phyloP scores from a whole-genome alignment of 139 green algal genomes.

The Desmodesmus armatus region DNA sequence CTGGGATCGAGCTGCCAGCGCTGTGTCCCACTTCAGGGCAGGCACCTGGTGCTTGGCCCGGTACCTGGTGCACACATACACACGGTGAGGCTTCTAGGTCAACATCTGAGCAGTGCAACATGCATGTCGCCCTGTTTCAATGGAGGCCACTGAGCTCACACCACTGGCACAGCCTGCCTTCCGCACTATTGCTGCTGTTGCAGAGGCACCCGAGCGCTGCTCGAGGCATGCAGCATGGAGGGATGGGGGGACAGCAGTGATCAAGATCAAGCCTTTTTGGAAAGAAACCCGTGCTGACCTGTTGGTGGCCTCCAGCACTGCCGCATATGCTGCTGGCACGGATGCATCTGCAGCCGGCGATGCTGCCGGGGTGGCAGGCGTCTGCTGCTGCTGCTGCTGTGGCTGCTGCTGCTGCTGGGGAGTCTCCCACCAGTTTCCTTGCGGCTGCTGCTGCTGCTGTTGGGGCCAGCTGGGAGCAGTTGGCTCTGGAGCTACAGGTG shows the following conservation, averaged over 20 bases:
- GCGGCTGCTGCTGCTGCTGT: background rate
- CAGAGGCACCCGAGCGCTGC: no score
- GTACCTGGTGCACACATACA: no score
- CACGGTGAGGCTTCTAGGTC: no score
- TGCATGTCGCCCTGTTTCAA: no score
- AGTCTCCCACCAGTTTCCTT: background rate
- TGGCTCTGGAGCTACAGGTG: background rate
- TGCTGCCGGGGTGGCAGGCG: background rate
- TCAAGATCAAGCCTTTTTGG: no score
- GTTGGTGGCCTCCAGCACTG: background rate
- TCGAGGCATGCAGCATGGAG: no score
- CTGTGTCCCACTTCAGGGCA: conserved; percentile 39
- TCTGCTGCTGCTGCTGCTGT: background rate
- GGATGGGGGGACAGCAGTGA: no score
- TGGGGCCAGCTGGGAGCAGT: background rate
- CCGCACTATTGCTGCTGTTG: no score
- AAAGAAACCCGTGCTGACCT: no score
- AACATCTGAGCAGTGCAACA: no score
- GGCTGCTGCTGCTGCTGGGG: background rate
- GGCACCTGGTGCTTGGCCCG: conserved; percentile 38
- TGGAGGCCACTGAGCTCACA: no score
- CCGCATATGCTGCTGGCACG: conserved; percentile 9
- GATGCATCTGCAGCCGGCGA: background rate
- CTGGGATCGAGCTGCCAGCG: conserved; percentile 26
- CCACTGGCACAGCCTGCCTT: no score